Base-by-base conservation (phyloP, 2,329 filamentous ascomycete genomes). In the Aureobasidium pullulans region DNA sequence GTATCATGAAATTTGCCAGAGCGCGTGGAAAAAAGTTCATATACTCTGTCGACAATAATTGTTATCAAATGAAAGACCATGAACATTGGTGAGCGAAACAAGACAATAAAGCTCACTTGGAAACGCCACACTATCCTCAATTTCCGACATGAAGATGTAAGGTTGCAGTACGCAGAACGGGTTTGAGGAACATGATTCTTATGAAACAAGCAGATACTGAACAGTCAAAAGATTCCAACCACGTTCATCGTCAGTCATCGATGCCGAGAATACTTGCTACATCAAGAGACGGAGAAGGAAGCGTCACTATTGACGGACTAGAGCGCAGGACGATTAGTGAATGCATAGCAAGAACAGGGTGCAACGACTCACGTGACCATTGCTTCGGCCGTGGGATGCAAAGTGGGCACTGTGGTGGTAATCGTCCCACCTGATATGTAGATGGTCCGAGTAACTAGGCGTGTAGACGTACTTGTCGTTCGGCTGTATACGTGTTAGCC, bases 361-460 rank as follows among this genome's bases (percentile, higher is more conserved):
- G n/a, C 6, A 19, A 15, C 6, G 16, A 42, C 54, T 58, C 40
- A 58, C 54, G 40, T 23, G 23, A 46, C 23, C 6, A 7, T 9
- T 10, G 16, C 6, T 6, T 36, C 32, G 9, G 43, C n/a, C 4
- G 54, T 23, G 10, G 10, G 15, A 1, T 44, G 28, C 5, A 29
- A 6, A 9, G 8, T 7, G 23, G 56, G 10, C n/a, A 49, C 28
- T 1, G 57, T 59, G 9, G 39, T 39, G 13, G 59, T 61, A 4
- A 47, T 32, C 11, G 59, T 61, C 1, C 59, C 52, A 1, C 54
- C 52, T 4, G 48, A 36, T 13, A 52, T 57, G 28, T 43, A 59
- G n/a, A 63, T 39, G 8, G 61, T 63, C 16, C 34, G 60, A n/a
- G 61, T 63, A 4, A 60, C n/a, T 5, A n/a, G 54, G 15, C 48